Evolutionary conservation across 306 rosid species (phyloP).

Genomic region (Sphenostylis stenocarpa): DNA sequence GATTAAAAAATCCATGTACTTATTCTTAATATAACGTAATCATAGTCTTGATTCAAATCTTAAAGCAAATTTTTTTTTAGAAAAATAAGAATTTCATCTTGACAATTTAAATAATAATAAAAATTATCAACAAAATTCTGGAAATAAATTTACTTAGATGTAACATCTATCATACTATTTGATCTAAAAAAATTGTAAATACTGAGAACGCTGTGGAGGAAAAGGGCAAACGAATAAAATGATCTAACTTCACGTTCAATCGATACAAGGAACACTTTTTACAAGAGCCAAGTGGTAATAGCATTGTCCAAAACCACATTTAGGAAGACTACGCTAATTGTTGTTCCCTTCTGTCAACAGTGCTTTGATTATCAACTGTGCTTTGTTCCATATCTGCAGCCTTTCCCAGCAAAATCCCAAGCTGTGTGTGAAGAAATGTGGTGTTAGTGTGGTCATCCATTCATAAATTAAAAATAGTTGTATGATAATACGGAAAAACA

Average conservation of each 20-base stretch:
- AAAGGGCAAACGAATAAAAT: no score
- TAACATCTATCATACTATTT: no score
- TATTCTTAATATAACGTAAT: no score
- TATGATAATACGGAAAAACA: neutral
- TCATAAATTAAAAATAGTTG: neutral
- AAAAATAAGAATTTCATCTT: no score
- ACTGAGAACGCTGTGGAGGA: no score
- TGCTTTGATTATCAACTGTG: conserved; percentile 22
- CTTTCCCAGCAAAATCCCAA: conserved; percentile 53
- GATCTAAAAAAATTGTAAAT: no score
- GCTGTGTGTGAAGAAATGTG: conserved; percentile 38
- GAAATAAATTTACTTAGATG: no score
- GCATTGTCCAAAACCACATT: neutral
- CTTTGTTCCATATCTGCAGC: conserved; percentile 37
- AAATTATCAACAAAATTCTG: no score
- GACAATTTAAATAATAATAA: no score
- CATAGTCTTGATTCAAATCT: no score
- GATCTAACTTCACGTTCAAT: conserved; percentile 54
- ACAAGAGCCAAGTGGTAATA: neutral
- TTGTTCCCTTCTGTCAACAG: neutral
- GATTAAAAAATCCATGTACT: no score
- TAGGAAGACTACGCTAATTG: neutral
- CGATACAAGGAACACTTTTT: neutral
- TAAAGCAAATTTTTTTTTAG: no score
- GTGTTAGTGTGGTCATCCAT: neutral